phyloP scores from a whole-genome alignment of 1,284 basidiomycete species.

The Cystobasidium sp. region DNA sequence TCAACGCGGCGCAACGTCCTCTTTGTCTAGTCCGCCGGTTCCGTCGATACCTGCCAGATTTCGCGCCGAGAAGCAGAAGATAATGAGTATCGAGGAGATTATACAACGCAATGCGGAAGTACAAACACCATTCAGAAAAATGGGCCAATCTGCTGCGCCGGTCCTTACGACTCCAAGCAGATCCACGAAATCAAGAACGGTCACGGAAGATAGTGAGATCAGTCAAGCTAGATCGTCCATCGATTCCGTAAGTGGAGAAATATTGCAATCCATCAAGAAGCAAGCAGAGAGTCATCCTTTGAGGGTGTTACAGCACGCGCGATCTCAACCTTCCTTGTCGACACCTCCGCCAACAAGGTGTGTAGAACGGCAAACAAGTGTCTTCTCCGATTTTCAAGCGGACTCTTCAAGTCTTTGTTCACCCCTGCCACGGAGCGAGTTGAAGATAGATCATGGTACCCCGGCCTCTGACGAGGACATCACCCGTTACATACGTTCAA shows the following conservation, averaged over 20 bases:
- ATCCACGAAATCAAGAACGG: not conserved
- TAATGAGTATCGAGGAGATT: slow-evolving; percentile 41
- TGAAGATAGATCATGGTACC: not conserved
- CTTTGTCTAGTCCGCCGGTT: slow-evolving; percentile 22
- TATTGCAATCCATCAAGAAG: slow-evolving; percentile 12
- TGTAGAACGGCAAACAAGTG: not conserved
- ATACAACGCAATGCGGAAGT: not conserved
- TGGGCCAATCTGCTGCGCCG: slow-evolving; percentile 9
- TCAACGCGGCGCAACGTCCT: not conserved
- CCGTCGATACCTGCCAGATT: slow-evolving; percentile 32
- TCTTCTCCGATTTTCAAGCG: slow-evolving; percentile 1
- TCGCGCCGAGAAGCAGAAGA: not conserved
- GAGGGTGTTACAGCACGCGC: not conserved
- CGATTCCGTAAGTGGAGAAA: slow-evolving; percentile 31
- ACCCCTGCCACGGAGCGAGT: not conserved
- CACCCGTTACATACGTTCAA: slow-evolving; percentile 72
- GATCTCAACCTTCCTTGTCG: slow-evolving; percentile 14
- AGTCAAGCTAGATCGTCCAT: slow-evolving; percentile 30
- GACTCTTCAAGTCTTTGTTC: slow-evolving; percentile 1
- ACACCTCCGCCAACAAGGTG: not conserved
- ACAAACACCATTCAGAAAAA: not conserved
- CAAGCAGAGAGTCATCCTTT: not conserved
- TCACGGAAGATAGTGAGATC: slow-evolving; percentile 16
- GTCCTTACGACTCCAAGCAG: not conserved
- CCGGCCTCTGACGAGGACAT: slow-evolving; percentile 49